phyloP scores from a whole-genome alignment of 2,329 filamentous ascomycete genomes.

The Colletotrichum lentis region DNA sequence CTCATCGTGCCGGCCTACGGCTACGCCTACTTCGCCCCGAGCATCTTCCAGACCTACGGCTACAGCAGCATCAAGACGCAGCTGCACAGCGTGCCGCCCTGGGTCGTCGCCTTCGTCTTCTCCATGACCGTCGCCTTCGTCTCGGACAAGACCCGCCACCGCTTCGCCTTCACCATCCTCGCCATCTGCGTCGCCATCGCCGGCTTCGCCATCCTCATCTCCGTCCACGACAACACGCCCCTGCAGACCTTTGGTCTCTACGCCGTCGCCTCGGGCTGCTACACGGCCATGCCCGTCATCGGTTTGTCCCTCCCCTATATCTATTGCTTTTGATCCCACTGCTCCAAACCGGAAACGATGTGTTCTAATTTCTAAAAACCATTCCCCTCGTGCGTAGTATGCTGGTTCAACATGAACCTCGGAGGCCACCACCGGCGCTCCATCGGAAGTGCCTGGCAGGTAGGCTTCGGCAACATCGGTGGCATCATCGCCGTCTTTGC shows the following conservation, averaged over 20 bases:
- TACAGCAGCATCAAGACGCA: constrained; percentile 67
- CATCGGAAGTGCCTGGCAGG: constrained; percentile 78
- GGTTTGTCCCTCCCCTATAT: too few relatives aligned
- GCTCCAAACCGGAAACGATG: too few relatives aligned
- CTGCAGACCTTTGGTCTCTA: constrained; percentile 84
- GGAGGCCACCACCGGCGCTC: constrained; percentile 75
- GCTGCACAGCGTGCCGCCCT: constrained; percentile 66
- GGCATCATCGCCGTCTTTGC: constrained; percentile 80
- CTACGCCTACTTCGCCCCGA: constrained; percentile 80
- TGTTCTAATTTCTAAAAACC: too few relatives aligned
- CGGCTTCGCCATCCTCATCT: constrained; percentile 79
- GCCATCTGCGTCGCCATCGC: constrained; percentile 74
- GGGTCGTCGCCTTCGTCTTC: constrained; percentile 77
- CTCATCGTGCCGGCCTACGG: constrained; percentile 80
- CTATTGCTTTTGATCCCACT: too few relatives aligned
- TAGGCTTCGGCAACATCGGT: constrained; percentile 81
- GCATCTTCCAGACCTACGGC: constrained; percentile 73
- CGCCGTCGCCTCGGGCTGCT: constrained; percentile 80
- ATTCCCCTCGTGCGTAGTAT: too few relatives aligned
- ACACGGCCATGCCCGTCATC: constrained; percentile 88
- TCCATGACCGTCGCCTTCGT: constrained; percentile 76
- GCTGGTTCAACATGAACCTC: constrained; percentile 85
- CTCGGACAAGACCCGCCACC: constrained; percentile 77
- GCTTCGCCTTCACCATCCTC: constrained; percentile 75
- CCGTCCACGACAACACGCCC: constrained; percentile 70